Evolutionary conservation across 495 filamentous ascomycete genomes (phyloP).

Genomic region (Neurospora sublineolata): DNA sequence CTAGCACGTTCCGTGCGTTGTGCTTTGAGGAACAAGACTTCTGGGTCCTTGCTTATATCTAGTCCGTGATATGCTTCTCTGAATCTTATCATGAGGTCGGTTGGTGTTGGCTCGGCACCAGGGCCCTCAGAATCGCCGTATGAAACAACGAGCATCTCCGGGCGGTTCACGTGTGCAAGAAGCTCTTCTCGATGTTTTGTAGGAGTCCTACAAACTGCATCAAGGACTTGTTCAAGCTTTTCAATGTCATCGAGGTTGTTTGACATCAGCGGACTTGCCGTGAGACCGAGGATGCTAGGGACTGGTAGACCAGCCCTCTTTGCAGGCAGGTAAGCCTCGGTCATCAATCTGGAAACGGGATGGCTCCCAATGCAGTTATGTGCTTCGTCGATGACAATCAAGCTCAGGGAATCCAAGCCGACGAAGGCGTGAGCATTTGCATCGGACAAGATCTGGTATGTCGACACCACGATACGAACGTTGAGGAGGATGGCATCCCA

Average conservation of each 20-base stretch:
- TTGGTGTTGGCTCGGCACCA: conserved; percentile 4
- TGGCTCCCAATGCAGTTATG: conserved; percentile 57
- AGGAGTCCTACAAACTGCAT: conserved; percentile 63
- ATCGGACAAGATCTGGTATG: conserved; percentile 64
- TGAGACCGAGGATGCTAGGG: conserved; percentile 72
- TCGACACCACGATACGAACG: conserved; percentile 65
- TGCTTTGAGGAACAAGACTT: conserved; percentile 40
- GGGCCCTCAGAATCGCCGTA: conserved; percentile 25
- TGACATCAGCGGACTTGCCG: conserved; percentile 69
- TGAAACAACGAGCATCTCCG: conserved; percentile 41
- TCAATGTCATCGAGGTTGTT: conserved; percentile 39
- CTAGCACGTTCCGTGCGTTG: conserved; percentile 25
- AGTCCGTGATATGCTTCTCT: conserved; percentile 29
- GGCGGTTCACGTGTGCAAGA: conserved; percentile 53
- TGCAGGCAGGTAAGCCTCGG: conserved; percentile 50
- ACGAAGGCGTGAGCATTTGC: conserved; percentile 76
- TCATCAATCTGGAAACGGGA: conserved; percentile 70
- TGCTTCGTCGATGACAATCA: conserved; percentile 86
- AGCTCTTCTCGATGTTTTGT: conserved; percentile 62
- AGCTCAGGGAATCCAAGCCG: conserved; percentile 46
- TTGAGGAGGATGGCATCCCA: conserved; percentile 66
- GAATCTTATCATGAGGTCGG: conserved; percentile 24
- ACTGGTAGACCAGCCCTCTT: conserved; percentile 28
- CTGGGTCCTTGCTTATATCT: conserved; percentile 61
- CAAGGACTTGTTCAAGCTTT: conserved; percentile 61